Evolutionary conservation across 805 yeast genomes (phyloP), one percentile per base, ranked within the genome.

Genomic region (Metschnikowia amazonensis): DNA sequence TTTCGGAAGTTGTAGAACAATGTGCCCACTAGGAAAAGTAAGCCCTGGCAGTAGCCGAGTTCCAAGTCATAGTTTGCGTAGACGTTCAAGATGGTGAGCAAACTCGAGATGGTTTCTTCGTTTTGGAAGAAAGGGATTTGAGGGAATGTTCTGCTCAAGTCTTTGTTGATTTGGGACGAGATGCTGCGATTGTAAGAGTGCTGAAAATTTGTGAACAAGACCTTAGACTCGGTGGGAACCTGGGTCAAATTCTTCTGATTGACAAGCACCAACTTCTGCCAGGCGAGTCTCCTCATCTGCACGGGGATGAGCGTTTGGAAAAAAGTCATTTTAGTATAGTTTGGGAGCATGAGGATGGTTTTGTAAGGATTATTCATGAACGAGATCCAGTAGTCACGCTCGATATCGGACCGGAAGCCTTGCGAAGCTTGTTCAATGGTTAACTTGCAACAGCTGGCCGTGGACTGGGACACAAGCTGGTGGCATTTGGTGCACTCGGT

Each of bases 21-120:
- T 4, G 81, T 80, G 2, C 84, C 85, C 10, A 80, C 84, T 36
- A 81, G 64, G 54, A 82, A 82, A 21, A 82, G 73, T 16, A 82
- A 64, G 5, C 87, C 87, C 59, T 81, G 87, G 58, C 87, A 81
- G 56, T 81, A 81, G 9, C 87, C 87, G 52, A 81, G 76, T 52
- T 81, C 83, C 43, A 74, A 72, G 61, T 81, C 86, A 56, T 79
- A 81, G 51, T 80, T 77, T 40, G 82, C 79, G 54, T 77, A 81
- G 1, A 84, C 86, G 46, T 81, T 78, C 48, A 81, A 65, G 25
- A 81, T 74, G 23, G 75, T 74, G 31, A 79, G 80, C 46, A 81
- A 72, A 50, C 69, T 67, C 8, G 57, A 49, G 43, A 76, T 70
- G 18, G 80, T 78, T 16, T 66, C 63, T 14, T 60, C 65, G 27